Evolutionary conservation across 805 yeast genomes (phyloP), one percentile per base, ranked within the genome.

Genomic region (Dipodascus albidus): DNA sequence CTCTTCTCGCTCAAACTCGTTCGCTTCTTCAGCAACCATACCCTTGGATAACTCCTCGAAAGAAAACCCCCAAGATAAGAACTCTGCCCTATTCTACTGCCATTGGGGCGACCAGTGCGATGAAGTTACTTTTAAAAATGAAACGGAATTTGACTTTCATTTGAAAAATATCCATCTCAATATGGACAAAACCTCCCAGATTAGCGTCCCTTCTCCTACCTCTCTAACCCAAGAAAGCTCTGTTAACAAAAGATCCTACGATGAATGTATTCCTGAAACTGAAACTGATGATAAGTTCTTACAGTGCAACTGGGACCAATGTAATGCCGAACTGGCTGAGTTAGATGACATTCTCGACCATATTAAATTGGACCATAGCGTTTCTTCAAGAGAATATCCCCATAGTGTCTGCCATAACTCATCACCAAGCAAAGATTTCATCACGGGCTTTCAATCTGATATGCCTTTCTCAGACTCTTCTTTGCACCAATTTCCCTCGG

Each of bases 291-390:
- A 56, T 21, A 51, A 57, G 19, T 50, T 56, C 22, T 57, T 60
- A 3, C 63, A 62, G 6, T 70, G 74, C 52, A 72, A 67, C 52
- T 70, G 74, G 74, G 74, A 70, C 51, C 61, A 71, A 2, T 70
- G 74, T 52, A 65, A 65, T 20, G 66, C 63, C 23, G 49, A 59
- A 47, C 56, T 65, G n/a, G 61, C 59, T 44, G 61, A 56, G 52
- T 57, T 65, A 44, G 70, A 64, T 33, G 62, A 65, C 8, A 42
- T 62, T 14, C 54, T 63, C 6, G 47, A 42, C 23, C 68, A 64
- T 51, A 57, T 64, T 24, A 62, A 58, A 47, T 52, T 21, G 6
- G 60, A 59, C 22, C 67, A 64, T 55, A 42, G 54, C 47, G 50
- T 50, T 23, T 47, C 55, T 23, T 38, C 48, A 44, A 19, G 55